Percentiles rank a stretch among this genome's conserved stretches.
phyloP scores from a whole-genome alignment of 2,329 filamentous ascomycete genomes.

The Fusarium sp. region DNA sequence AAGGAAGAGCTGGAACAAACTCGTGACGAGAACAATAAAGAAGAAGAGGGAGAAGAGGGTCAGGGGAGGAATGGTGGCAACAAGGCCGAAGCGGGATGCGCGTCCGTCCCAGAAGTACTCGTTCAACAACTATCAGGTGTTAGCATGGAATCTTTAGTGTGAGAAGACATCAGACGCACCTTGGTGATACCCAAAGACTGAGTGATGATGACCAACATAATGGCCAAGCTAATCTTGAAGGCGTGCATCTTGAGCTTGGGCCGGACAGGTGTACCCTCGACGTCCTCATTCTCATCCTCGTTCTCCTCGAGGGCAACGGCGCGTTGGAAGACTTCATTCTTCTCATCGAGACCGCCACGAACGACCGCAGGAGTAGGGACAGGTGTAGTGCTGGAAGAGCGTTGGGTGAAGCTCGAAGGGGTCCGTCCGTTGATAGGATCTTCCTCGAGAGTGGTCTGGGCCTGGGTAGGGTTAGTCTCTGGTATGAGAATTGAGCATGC shows the following conservation, averaged over 20 bases:
- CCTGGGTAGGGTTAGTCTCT: not conserved
- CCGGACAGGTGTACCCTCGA: slow-evolving; percentile 36
- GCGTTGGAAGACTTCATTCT: slow-evolving; percentile 37
- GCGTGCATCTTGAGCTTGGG: slow-evolving; percentile 40
- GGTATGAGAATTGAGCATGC: not conserved
- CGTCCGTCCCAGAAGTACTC: slow-evolving; percentile 40
- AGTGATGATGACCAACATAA: slow-evolving; percentile 41
- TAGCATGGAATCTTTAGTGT: rapidly evolving
- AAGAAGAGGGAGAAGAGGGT: slow-evolving; percentile 40
- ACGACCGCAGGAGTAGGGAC: slow-evolving; percentile 31
- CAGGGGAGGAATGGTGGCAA: slow-evolving; percentile 32
- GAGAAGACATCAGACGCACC: slow-evolving; percentile 7
- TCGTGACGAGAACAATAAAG: slow-evolving; percentile 42
- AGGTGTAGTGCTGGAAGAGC: not conserved
- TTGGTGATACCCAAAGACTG: slow-evolving; percentile 41
- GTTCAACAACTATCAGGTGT: slow-evolving; percentile 10
- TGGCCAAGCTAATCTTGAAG: slow-evolving; percentile 39
- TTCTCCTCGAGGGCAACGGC: slow-evolving; percentile 44
- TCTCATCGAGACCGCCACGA: slow-evolving; percentile 44
- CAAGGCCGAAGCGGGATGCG: slow-evolving; percentile 24
- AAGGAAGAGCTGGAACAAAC: slow-evolving; percentile 38
- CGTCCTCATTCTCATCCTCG: slow-evolving; percentile 34
- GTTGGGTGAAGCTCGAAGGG: slow-evolving; percentile 25
- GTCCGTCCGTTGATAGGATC: not conserved
- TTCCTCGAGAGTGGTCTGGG: not conserved